Evolutionary conservation across 257 asterid genomes (phyloP), one percentile per base, ranked within the genome.

Genomic region (Fraxinus cuspidata): DNA sequence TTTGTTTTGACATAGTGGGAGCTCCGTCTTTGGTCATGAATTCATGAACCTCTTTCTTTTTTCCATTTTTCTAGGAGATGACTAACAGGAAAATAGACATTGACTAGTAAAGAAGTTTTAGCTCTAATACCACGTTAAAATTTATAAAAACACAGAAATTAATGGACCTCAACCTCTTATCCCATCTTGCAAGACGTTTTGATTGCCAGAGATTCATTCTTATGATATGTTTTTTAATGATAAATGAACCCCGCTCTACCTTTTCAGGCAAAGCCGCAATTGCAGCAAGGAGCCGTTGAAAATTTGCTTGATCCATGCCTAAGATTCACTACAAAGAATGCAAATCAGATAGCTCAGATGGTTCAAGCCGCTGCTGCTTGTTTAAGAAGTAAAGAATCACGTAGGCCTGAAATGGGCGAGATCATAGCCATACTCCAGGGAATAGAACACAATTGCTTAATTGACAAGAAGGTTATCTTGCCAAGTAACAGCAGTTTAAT

Each of bases 281-380:
- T 92, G 84, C 89, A 85, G 73, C 92, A 86, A 86, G 94, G 91
- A 80, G 38, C 81, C 64, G 75, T 79, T 12, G 96, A 87, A 29
- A 83, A 86, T n/a, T 70, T 92, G 79, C 81, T 90, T 0, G 96
- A 92, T 77, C 89, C 87, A 4, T 79, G 85, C 79, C 71, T 88
- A n/a, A 84, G 42, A 38, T 63, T 77, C 73, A 79, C 87, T 16
- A 58, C 11, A 37, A 87, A 84, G 80, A 78, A 86, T 53, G 80
- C 77, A 21, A 83, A 69, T 0, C 88, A 86, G 79, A 79, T 86
- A 28, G 79, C 80, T 12, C 81, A 81, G 9, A 85, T 89, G 91
- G 82, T 85, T 31, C 88, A 88, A 72, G 97, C 97, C 15, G 94
- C 96, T 71, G 72, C 79, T 19, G 92, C 91, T 31, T 92, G 96